Evolutionary conservation across 2,329 filamentous ascomycete species (phyloP), one percentile per base, ranked within the genome.

Genomic region (Cladosporium sphaerospermum): DNA sequence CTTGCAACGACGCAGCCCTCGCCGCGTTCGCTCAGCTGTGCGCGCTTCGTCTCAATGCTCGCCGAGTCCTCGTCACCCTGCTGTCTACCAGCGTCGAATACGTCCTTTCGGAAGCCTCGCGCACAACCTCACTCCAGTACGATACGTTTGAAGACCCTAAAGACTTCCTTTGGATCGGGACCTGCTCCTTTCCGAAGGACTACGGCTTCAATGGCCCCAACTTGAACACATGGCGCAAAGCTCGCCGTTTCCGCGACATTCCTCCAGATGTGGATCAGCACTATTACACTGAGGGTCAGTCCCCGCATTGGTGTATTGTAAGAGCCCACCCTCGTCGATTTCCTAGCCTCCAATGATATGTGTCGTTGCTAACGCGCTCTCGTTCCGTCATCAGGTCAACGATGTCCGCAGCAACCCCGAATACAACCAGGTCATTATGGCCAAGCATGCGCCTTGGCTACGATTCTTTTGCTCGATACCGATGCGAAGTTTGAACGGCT

Each of bases 401-500:
- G 63, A 66, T 47, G 40, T 59, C 8, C 54, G 56, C 10, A 40
- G 56, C 9, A 37, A 57, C 14, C 11, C 39, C 2, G 32, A 55
- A 3, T 52, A 54, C 13, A 19, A 46, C 1, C 32, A 55, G 9
- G 19, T 46, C n/a, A 51, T 37, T 8, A 44, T 63, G 18, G 48
- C 59, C 18, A 49, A 44, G 9, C 56, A 51, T 34, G 52, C 18
- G 13, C 13, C 33, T 8, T 31, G 40, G 5, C 33, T 57, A 11
- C 57, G 62, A 45, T 82, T 82, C 61, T 78, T 78, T 54, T 77
- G 75, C 11, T 76, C 77, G 14, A 80, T 85, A 0, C 83, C 83
- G 0, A 78, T 86, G 48, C 73, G 77, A 23, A 81, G 78, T 5
- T 75, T 74, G 0, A 75, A 74, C 28, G 76, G 78, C 34, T 75